Evolutionary conservation across 1,284 basidiomycete genomes (phyloP).

Genomic region (Lignosus rhinocerotis): DNA sequence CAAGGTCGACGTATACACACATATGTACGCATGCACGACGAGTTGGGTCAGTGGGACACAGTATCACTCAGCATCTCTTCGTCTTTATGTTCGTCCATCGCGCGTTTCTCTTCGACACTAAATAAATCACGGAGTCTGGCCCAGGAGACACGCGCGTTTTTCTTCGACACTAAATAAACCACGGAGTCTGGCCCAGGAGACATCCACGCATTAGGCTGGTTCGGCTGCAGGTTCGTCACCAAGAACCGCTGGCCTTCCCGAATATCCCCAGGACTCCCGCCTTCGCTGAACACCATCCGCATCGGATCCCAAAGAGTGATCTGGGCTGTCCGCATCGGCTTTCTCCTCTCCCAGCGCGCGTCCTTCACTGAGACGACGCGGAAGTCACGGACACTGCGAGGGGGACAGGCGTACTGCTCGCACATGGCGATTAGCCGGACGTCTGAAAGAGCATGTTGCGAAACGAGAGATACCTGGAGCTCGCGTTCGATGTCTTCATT

Average conservation of each 20-base stretch:
- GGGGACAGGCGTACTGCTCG: constrained; percentile 67
- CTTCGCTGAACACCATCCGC: constrained; percentile 51
- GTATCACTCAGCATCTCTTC: not conserved
- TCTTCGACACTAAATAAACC: constrained; percentile 31
- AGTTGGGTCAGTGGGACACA: too few relatives aligned
- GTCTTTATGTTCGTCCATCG: constrained; percentile 27
- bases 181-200: constrained; percentile 23
- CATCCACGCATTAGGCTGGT: constrained; percentile 32
- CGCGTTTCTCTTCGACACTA: constrained; percentile 28
- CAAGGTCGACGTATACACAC: too few relatives aligned
- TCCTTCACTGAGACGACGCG: constrained; percentile 79
- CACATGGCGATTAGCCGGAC: not conserved
- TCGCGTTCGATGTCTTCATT: constrained; percentile 68
- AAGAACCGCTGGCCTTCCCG: constrained; percentile 69
- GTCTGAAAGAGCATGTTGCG: not conserved
- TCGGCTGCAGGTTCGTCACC: constrained; percentile 39
- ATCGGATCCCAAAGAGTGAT: constrained; percentile 85
- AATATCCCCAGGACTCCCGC: constrained; percentile 53
- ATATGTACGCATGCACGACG: too few relatives aligned
- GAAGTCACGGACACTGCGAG: constrained; percentile 80
- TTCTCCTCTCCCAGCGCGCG: constrained; percentile 51
- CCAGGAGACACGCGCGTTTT: constrained; percentile 26
- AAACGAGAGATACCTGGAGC: constrained; percentile 41
- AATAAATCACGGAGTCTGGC: constrained; percentile 29
- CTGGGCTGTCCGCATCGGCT: constrained; percentile 63